A percentile compares a stretch with the other conserved stretches of the same genome.
Evolutionary conservation across 192 early-diverging fungal genomes (phyloP).

Genomic region (Phlyctochytrium planicorne): DNA sequence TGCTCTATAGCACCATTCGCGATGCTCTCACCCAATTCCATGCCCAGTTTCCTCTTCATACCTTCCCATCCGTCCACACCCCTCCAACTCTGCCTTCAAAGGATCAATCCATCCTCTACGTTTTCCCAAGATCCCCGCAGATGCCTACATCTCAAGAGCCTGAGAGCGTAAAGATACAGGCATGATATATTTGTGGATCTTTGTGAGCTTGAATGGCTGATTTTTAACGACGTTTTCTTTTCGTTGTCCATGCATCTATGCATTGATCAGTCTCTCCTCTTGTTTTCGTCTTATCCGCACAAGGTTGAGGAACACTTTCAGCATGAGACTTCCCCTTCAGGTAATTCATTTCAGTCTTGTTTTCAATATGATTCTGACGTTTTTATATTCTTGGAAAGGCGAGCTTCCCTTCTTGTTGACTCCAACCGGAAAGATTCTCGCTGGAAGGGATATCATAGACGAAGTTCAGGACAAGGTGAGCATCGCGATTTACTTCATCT

Average conservation of each 20-base stretch:
- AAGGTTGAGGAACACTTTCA: slow-evolving; percentile 46
- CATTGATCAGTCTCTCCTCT: slow-evolving; percentile 44
- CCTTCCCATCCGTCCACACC: slow-evolving; percentile 30
- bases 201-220: not conserved
- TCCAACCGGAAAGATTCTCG: slow-evolving; percentile 41
- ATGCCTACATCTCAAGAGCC: slow-evolving; percentile 50
- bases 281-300: slow-evolving; percentile 47
- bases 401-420: slow-evolving; percentile 55
- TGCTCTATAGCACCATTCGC: not conserved
- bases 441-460: slow-evolving; percentile 45
- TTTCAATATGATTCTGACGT: not conserved
- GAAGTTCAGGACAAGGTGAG: slow-evolving; percentile 49
- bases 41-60: slow-evolving; percentile 39
- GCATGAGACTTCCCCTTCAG: slow-evolving; percentile 54
- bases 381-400: too few relatives aligned
- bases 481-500: not conserved
- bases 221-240: too few relatives aligned
- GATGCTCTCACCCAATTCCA: not conserved
- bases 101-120: slow-evolving; percentile 40
- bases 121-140: slow-evolving; percentile 45
- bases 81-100: slow-evolving; percentile 23
- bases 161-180: slow-evolving; percentile 54
- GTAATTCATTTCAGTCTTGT: slow-evolving; percentile 34
- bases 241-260: not conserved
- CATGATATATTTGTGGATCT: slow-evolving; percentile 5